Evolutionary conservation across 2,329 filamentous ascomycete genomes (phyloP).

Genomic region (Aspergillus clavatus): DNA sequence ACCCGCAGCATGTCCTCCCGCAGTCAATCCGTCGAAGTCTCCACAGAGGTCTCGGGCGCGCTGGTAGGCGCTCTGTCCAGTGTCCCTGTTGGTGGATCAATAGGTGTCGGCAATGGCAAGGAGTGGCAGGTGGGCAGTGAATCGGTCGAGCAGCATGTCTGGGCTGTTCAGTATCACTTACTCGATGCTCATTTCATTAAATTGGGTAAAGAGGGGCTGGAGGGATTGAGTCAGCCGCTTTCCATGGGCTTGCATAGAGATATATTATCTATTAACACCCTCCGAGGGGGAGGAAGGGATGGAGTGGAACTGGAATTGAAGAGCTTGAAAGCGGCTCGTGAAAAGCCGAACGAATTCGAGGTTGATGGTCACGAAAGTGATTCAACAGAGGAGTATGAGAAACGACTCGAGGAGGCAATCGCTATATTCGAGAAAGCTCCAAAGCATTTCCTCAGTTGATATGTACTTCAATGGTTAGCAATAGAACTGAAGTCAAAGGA

Average conservation of each 20-base stretch:
- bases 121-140: slow-evolving; percentile 22
- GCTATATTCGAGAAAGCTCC: slow-evolving; percentile 21
- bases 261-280: slow-evolving; percentile 18
- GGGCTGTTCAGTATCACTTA: slow-evolving; percentile 24
- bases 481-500: no score
- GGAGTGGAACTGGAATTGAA: slow-evolving; percentile 8
- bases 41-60: slow-evolving; percentile 16
- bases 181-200: slow-evolving; percentile 19
- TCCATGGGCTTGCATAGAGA: slow-evolving; percentile 22
- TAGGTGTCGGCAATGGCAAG: slow-evolving; percentile 17
- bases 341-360: background rate
- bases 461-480: no score
- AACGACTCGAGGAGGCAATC: slow-evolving; percentile 20
- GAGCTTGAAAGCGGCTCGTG: background rate
- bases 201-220: slow-evolving; percentile 6
- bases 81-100: slow-evolving; percentile 20
- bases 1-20: slow-evolving; percentile 16
- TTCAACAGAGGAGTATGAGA: slow-evolving; percentile 19
- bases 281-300: slow-evolving; percentile 5
- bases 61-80: slow-evolving; percentile 19
- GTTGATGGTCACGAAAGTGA: slow-evolving; percentile 15
- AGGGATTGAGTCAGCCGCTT: slow-evolving; percentile 9
- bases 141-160: slow-evolving; percentile 22
- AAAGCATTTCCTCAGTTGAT: slow-evolving; percentile 17
- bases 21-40: slow-evolving; percentile 10